Conservation (phyloP, 257 asterid genomes). For the Jacaranda mimosifolia region DNA sequence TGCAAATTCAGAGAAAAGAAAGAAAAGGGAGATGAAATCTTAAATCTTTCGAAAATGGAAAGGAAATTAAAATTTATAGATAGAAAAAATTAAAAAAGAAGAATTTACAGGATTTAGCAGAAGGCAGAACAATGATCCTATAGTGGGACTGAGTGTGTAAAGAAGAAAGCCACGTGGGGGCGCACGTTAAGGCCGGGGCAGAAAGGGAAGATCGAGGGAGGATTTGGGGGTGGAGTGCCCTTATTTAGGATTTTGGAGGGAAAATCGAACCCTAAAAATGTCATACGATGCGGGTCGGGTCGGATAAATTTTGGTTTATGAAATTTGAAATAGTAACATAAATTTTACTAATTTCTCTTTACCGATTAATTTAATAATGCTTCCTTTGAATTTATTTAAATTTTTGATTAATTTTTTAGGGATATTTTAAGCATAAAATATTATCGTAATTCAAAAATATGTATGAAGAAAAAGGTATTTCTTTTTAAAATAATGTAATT, state of each 20-base stretch:
- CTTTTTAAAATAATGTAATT: no score
- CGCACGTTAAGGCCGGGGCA: constrained; percentile 22
- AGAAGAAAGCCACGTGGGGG: not conserved
- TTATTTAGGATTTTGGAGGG: constrained; percentile 60
- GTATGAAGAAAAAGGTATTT: no score
- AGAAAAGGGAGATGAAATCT: not conserved
- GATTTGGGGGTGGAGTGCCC: constrained; percentile 8
- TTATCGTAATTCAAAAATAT: no score
- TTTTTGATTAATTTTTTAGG: no score
- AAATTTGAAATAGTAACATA: no score
- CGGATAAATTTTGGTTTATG: no score
- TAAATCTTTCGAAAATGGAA: not conserved
- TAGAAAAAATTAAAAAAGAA: not conserved
- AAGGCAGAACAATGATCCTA: constrained; percentile 5
- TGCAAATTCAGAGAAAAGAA: constrained; percentile 5
- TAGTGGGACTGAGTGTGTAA: constrained; percentile 5
- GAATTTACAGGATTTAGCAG: constrained; percentile 3
- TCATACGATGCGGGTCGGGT: not conserved
- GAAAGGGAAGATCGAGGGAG: constrained; percentile 45
- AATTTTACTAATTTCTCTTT: no score
- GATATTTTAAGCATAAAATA: no score
- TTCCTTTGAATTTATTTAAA: no score
- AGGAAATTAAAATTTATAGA: not conserved
- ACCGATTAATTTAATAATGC: no score
- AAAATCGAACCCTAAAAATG: constrained; percentile 42